phyloP scores from a whole-genome alignment of 805 yeast species.

The Starmerella roubikii region DNA sequence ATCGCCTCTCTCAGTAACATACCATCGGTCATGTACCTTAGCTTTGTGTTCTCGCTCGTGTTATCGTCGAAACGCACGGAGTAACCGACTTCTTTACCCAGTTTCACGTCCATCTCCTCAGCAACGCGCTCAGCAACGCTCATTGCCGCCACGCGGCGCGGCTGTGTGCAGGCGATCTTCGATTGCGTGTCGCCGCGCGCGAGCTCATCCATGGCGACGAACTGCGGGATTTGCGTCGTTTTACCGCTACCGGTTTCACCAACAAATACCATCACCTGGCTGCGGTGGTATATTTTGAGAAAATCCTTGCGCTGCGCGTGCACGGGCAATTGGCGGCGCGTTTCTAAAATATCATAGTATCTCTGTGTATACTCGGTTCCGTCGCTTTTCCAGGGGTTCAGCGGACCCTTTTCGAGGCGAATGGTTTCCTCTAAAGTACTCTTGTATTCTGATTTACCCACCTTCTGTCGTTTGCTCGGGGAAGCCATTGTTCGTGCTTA shows the following conservation, averaged over 20 bases:
- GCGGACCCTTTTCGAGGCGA: conserved; percentile 32
- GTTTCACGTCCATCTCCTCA: conserved; percentile 84
- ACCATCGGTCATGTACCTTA: conserved; percentile 98
- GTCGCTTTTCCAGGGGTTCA: conserved; percentile 57
- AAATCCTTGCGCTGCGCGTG: conserved; percentile 88
- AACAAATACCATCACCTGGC: conserved; percentile 94
- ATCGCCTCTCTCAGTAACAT: conserved; percentile 93
- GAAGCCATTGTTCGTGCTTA: conserved; percentile 12
- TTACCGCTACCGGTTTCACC: conserved; percentile 99
- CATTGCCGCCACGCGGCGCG: conserved; percentile 98
- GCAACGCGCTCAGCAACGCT: conserved; percentile 56
- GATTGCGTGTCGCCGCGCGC: conserved; percentile 64
- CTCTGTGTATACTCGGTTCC: conserved; percentile 47
- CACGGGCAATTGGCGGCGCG: conserved; percentile 80
- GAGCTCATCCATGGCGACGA: conserved; percentile 81
- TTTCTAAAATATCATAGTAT: conserved; percentile 64
- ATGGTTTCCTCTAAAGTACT: conserved; percentile 24
- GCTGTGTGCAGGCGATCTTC: conserved; percentile 89
- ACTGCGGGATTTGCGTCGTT: conserved; percentile 96
- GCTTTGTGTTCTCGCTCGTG: conserved; percentile 62
- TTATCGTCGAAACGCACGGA: conserved; percentile 87
- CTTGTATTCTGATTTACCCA: conserved; percentile 16
- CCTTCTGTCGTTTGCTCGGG: conserved; percentile 9
- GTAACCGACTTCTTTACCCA: conserved; percentile 94
- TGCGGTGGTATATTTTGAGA: conserved; percentile 62